A percentile compares a stretch with the other conserved stretches of the same genome.
Evolutionary conservation across 2,329 filamentous ascomycete species (phyloP).

Genomic region (Huntiella savannae): DNA sequence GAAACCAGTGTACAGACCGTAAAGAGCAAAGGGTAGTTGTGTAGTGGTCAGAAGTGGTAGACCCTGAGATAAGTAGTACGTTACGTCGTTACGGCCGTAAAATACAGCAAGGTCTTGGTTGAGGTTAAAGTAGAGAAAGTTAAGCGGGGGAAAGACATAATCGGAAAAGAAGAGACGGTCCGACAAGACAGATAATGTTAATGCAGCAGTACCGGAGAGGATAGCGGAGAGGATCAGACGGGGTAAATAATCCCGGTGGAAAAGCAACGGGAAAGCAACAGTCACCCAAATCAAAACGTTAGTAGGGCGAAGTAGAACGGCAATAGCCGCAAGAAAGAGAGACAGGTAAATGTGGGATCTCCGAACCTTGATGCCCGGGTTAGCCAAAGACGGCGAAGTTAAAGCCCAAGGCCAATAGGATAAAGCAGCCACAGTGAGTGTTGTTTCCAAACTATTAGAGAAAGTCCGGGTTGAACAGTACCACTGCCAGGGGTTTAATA

Average conservation of each 20-base stretch:
- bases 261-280: slow-evolving; percentile 30
- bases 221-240: slow-evolving; percentile 43
- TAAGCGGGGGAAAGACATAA: slow-evolving; percentile 77
- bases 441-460: slow-evolving; percentile 87
- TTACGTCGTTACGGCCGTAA: slow-evolving; percentile 76
- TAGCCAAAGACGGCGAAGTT: slow-evolving; percentile 22
- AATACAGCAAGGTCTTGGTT: slow-evolving; percentile 74
- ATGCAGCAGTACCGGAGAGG: slow-evolving; percentile 41
- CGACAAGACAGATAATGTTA: slow-evolving; percentile 43
- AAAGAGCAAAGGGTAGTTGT: slow-evolving; percentile 54
- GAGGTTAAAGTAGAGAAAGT: slow-evolving; percentile 82
- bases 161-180: slow-evolving; percentile 66
- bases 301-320: slow-evolving; percentile 74
- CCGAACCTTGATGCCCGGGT: slow-evolving; percentile 11
- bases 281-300: slow-evolving; percentile 72
- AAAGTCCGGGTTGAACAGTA: slow-evolving; percentile 86
- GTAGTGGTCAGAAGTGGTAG: slow-evolving; percentile 74
- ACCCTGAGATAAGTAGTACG: slow-evolving; percentile 86
- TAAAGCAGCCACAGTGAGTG: slow-evolving; percentile 61
- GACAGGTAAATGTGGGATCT: slow-evolving; percentile 30
- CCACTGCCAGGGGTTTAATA: slow-evolving; percentile 85
- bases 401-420: slow-evolving; percentile 76
- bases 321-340: slow-evolving; percentile 57
- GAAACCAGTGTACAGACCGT: slow-evolving; percentile 39
- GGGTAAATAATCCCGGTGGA: slow-evolving; percentile 20